Evolutionary conservation across 2,329 filamentous ascomycete species (phyloP), one percentile per base, ranked within the genome.

Genomic region (Fusarium nisikadoi): DNA sequence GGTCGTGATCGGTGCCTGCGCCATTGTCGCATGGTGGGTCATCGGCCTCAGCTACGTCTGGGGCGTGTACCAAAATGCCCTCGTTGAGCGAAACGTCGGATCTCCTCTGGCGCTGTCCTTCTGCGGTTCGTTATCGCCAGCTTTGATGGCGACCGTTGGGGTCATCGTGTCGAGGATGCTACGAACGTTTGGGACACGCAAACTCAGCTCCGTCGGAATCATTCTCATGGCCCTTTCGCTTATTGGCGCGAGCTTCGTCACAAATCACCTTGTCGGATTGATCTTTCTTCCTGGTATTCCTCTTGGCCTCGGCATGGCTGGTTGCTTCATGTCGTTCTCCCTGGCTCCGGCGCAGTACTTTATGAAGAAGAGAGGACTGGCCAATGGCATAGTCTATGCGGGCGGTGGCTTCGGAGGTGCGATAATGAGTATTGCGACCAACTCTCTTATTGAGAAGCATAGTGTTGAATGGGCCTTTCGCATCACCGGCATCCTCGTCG

Each of bases 51-150:
- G 82, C 12, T 89, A 89, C 70, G 85, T 83, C 66, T 91, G 89
- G 88, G 90, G 89, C 10, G 84, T 92, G 1, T 80, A 91, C 19
- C 90, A 92, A 76, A 83, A 83, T 5, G 88, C 85, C 0, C 82
- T 91, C 0, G 83, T 90, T 1, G 79, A 85, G 39, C 78, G 85
- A 23, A 81, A 82, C 0, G 79, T 89, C 2, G 83, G 56, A 2
- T 73, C 84, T 0, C 81, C 88, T 0, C 84, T 86, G 0, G 89
- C 86, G 0, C 79, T 91, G 16, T 85, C 88, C 1, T 91, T 90
- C 66, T 86, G 91, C 9, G 89, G 89, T 0, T 88, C 86, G 0
- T 76, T 86, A 16, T 76, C 74, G 0, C 63, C 74, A 2, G 84
- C 62, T 2, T 31, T 74, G 20, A 71, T 74, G 71, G 61, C 59